Evolutionary conservation across 192 early-diverging fungal species (phyloP).

Genomic region (Backusella parvicylindrica): DNA sequence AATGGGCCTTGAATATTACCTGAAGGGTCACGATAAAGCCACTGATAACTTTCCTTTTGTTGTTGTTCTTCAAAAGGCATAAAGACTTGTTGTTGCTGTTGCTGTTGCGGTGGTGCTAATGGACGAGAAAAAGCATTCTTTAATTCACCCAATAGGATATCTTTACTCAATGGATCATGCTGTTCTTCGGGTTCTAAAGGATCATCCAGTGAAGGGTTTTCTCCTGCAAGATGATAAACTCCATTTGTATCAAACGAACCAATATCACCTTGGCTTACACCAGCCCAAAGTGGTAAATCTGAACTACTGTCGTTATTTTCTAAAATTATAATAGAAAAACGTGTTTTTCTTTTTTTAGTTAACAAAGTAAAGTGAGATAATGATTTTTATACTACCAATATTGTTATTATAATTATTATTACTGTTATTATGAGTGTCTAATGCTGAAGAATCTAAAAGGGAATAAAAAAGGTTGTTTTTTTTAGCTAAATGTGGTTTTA

Average conservation of each 20-base stretch:
- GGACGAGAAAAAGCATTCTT: background rate
- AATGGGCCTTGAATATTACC: conserved; percentile 93
- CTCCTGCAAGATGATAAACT: background rate
- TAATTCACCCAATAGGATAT: background rate
- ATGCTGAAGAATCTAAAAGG: background rate
- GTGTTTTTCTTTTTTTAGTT: background rate
- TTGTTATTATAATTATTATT: background rate
- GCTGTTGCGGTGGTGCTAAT: background rate
- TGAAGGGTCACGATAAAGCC: conserved; percentile 84
- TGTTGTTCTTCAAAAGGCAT: background rate
- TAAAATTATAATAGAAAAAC: background rate
- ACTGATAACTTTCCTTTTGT: conserved; percentile 39
- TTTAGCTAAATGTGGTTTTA: background rate
- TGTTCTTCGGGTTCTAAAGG: background rate
- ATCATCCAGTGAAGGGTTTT: background rate
- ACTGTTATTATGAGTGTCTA: background rate
- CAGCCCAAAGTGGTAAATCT: background rate
- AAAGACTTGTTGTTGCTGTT: background rate
- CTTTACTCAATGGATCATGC: background rate
- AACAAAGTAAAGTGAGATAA: background rate
- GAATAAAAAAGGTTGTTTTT: background rate
- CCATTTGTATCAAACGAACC: conserved; percentile 11
- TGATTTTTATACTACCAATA: background rate
- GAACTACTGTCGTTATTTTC: background rate
- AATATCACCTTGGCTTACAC: background rate